Evolutionary conservation across 202 grass and related monocot genomes (phyloP), one percentile per base, ranked within the genome.

Genomic region (Musa balbisiana): DNA sequence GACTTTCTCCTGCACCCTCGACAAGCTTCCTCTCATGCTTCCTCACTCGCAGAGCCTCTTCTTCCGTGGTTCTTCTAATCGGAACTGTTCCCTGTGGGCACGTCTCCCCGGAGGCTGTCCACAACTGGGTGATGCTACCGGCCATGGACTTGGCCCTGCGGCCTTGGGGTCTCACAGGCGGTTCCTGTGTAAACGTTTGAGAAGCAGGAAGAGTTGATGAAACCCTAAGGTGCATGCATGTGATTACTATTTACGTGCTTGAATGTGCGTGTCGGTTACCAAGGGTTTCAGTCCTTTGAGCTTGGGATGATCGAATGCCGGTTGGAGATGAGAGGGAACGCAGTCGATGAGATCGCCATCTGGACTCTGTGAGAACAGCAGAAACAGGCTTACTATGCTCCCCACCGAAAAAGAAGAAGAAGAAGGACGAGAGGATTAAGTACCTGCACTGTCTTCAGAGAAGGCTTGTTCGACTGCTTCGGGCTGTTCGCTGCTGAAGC

Each of bases 261-360:
- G 29, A 3, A 33, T 33, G 0, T 33, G 3, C 29, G 29, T 3
- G 29, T 33, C 29, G 29, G 3, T 33, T 33, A 96, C 89, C 84
- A 95, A 19, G 55, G 95, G 85, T 64, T 82, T 81, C 60, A 89
- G 74, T 25, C 96, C 85, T 49, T 73, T 83, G 62, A 99, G 84
- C 81, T 87, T 88, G 1, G 96, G 89, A 73, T 99, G 91, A 85
- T 99, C 96, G 88, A 95, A 99, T 25, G 96, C 91, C 82, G 91
- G 96, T 81, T 99, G 96, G 70, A 92, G 86, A 83, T 92, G 87
- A 49, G 88, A 78, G 76, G 82, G 85, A 50, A 99, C 91, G 84
- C 96, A 99, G 69, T 99, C 96, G 76, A 99, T 92, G 71, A 92
- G 15, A 74, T 99, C 96, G 51, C 91, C 96, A 84, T 92, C 96